Percentiles rank a stretch among this genome's conserved stretches.
Conservation (phyloP, 805 yeast genomes). For the Metschnikowia gelsemii region DNA sequence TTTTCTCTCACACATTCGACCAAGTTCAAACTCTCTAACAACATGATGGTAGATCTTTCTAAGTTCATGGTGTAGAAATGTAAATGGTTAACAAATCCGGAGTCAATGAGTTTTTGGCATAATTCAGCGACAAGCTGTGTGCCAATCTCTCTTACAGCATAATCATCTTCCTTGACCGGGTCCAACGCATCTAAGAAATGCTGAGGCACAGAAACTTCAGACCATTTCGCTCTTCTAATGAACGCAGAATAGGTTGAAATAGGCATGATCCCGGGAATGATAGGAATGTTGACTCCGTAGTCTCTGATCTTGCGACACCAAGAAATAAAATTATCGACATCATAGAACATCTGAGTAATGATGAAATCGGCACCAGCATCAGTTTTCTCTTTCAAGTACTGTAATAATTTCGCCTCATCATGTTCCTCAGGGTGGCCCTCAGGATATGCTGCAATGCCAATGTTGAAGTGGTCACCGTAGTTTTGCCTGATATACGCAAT, state of each 20-base stretch:
- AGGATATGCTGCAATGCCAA: conserved; percentile 97
- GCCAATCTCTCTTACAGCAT: conserved; percentile 80
- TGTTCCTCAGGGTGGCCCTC: conserved; percentile 94
- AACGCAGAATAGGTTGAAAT: conserved; percentile 93
- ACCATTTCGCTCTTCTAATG: conserved; percentile 93
- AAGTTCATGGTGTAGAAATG: conserved; percentile 98
- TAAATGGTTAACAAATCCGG: conserved; percentile 77
- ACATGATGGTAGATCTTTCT: conserved; percentile 87
- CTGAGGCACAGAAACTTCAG: conserved; percentile 77
- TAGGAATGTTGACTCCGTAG: conserved; percentile 76
- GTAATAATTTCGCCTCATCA: conserved; percentile 47
- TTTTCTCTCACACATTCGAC: conserved; percentile 43
- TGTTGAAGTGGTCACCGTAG: conserved; percentile 87
- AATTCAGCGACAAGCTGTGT: conserved; percentile 77
- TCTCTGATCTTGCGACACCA: conserved; percentile 78
- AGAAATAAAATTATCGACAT: conserved; percentile 74
- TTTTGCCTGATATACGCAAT: conserved; percentile 68
- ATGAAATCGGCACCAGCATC: conserved; percentile 94
- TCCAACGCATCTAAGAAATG: conserved; percentile 68
- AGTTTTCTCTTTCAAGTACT: conserved; percentile 77
- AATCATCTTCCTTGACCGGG: conserved; percentile 88
- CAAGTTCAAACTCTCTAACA: conserved; percentile 70
- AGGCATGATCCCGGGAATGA: conserved; percentile 98
- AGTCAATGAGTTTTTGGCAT: conserved; percentile 70
- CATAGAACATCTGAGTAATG: conserved; percentile 96